Base-by-base conservation (phyloP, 768 basidiomycete species). In the Leccinum barrowsii region DNA sequence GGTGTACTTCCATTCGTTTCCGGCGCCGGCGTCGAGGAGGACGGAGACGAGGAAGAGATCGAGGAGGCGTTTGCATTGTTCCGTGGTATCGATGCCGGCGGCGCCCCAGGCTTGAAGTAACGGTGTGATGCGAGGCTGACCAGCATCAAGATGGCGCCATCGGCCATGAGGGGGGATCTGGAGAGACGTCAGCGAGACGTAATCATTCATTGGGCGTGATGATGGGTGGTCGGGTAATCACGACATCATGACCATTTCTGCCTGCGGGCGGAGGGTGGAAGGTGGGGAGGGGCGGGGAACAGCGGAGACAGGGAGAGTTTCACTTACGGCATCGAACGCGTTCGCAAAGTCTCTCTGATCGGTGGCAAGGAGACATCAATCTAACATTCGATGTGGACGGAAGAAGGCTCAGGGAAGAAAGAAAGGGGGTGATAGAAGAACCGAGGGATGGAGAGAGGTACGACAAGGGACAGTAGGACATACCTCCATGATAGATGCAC, bases 21-120 rank as follows among this genome's bases (percentile, higher is more conserved):
- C 96, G 0, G 95, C 96, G 1, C 95, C 95, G 0, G 95, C 96
- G 65, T 98, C 96, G 35, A 99, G 84, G 13, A 98, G 80, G 7
- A 98, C 96, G 11, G 93, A 94, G 30, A 92, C 89, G 55, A 86
- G 75, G 76, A 94, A 95, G 42, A 97, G 83, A 74, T 98, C 96
- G 69, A 98, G 79, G 34, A 93, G 78, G 1, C 93, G 82, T 58
- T 85, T 84, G 53, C 85, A 81, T 46, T 82, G 80, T 66, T 94
- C 87, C 54, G 77, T 82, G 2, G 67, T 58, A 64, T 82, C 79
- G 5, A 82, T 68, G 19, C 56, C 57, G 0, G 74, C 69, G 0
- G 75, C 60, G 0, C 75, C 72, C 90, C 90, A 92, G 44, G 78
- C 73, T 0, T 70, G 65, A 19, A 90, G 74, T 28, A 91, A 73